Evolutionary conservation across 2,329 filamentous ascomycete species (phyloP).

Genomic region (Coniochaeta sp.): DNA sequence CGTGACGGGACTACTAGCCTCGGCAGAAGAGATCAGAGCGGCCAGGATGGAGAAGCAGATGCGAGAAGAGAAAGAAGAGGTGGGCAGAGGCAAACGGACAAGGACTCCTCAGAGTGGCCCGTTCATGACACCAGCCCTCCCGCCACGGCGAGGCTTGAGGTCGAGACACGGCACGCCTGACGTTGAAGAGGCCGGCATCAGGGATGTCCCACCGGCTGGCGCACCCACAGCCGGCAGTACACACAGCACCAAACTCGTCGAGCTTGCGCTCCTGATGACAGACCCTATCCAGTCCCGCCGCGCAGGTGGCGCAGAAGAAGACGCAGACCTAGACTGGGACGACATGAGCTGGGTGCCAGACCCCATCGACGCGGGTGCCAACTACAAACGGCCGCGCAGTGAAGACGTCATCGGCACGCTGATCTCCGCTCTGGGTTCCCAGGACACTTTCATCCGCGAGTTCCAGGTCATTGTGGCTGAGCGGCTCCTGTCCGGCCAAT

Average conservation of each 20-base stretch:
- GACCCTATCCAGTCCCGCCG: slow-evolving; percentile 49
- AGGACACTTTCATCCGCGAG: slow-evolving; percentile 90
- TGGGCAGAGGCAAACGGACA: not conserved
- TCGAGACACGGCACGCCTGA: slow-evolving; percentile 5
- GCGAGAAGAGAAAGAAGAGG: slow-evolving; percentile 2
- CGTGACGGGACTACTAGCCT: slow-evolving; percentile 64
- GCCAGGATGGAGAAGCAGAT: slow-evolving; percentile 14
- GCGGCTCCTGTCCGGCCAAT: slow-evolving; percentile 60
- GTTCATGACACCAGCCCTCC: slow-evolving; percentile 9
- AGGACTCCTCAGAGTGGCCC: not conserved
- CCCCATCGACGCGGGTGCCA: slow-evolving; percentile 84
- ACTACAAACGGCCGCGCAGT: slow-evolving; percentile 82
- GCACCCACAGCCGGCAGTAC: not conserved
- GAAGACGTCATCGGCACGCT: slow-evolving; percentile 88
- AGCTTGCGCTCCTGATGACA: slow-evolving; percentile 60
- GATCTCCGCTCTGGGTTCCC: slow-evolving; percentile 79
- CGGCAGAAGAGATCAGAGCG: slow-evolving; percentile 35
- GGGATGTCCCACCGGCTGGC: not conserved
- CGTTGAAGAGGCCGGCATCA: not conserved
- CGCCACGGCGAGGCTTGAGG: not conserved
- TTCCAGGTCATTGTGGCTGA: slow-evolving; percentile 86
- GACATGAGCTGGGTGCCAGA: slow-evolving; percentile 93
- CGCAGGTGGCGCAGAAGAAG: slow-evolving; percentile 37
- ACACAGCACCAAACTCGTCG: slow-evolving; percentile 44
- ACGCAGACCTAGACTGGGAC: slow-evolving; percentile 76